A percentile compares a stretch with the other conserved stretches of the same genome.
phyloP scores from a whole-genome alignment of 2,329 filamentous ascomycete species.

The Teratosphaeria viscida region DNA sequence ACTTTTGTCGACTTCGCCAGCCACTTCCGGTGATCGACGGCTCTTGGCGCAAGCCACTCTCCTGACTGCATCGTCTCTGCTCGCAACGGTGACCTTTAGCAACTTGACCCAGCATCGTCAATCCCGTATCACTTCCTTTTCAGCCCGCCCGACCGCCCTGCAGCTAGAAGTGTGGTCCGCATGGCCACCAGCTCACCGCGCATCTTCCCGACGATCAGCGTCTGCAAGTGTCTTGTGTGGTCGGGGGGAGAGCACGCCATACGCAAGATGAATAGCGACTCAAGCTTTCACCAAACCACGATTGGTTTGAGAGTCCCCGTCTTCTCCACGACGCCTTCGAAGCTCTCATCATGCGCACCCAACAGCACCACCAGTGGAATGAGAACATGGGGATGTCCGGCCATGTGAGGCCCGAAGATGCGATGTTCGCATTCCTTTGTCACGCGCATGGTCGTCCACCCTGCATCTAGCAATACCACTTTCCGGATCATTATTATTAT shows the following conservation, averaged over 20 bases:
- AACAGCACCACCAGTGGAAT: not conserved
- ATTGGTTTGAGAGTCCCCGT: not conserved
- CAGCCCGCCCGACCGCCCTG: not conserved
- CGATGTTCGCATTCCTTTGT: not conserved
- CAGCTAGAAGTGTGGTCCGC: not conserved
- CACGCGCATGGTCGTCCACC: not conserved
- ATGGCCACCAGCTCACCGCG: not conserved
- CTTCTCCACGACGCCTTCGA: not conserved
- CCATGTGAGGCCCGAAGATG: too few species aligned
- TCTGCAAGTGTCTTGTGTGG: not conserved
- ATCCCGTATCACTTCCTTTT: not conserved
- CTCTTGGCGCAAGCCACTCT: not conserved
- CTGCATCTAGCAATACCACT: not conserved
- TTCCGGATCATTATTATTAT: not conserved
- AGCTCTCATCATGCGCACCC: not conserved
- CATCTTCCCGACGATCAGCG: not conserved
- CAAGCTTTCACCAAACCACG: not conserved
- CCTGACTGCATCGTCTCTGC: not conserved
- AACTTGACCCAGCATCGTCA: too few species aligned
- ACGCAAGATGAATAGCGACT: not conserved
- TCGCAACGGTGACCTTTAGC: not conserved
- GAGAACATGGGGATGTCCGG: too few species aligned
- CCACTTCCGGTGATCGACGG: not conserved
- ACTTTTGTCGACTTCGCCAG: not conserved
- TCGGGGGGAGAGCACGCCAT: slow-evolving; percentile 1